Base-by-base conservation (phyloP, 305 asterid genomes). In the Ilex paraguariensis region DNA sequence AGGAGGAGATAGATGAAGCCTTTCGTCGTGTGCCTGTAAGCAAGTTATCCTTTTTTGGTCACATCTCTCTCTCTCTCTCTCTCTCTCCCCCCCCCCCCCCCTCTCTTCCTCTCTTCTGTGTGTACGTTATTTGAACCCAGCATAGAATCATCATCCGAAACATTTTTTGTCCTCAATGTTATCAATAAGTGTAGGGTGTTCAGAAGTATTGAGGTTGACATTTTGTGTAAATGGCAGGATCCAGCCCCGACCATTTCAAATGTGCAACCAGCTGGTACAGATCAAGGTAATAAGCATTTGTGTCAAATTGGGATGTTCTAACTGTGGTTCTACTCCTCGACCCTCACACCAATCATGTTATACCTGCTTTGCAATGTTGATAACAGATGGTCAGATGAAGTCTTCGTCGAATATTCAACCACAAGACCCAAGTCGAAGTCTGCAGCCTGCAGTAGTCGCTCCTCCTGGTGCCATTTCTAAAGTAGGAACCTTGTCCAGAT, bases 1-100 rank as follows among this genome's bases (percentile, higher is more conserved):
- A 86, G 78, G 97, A 90, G 86, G 99, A 93, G 82, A 93, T 93
- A 36, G 99, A 93, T 68, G 99, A 93, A 78, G 95, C 99, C 73
- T 93, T 93, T 73, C 85, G 87, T 53, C 92, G 89, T 60, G 95
- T 93, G 79, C 99, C 99, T 53, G 97, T 90, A 74, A 70, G 96
- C 66, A 57, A 62, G 13, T 66, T 53, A 62, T 69, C 63, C 13
- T 10, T 46, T 46, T 46, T 10, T 5, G 42, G 6, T 36, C 42
- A 36, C 42, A 5, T 36, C 52, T 46, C 10, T 21, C 28, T 21
- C 28, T 21, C 28, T 21, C 1, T 21, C 28, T 21, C 28, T 21
- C 28, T n/a, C n/a, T n/a, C n/a, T n/a, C n/a, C 28, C 28, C 28
- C 28, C 28, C 28, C 1, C 28, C 28, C 1, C 28, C 28, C 1